Conservation (phyloP, 2,329 filamentous ascomycete species). For the Fusarium incarnatum region DNA sequence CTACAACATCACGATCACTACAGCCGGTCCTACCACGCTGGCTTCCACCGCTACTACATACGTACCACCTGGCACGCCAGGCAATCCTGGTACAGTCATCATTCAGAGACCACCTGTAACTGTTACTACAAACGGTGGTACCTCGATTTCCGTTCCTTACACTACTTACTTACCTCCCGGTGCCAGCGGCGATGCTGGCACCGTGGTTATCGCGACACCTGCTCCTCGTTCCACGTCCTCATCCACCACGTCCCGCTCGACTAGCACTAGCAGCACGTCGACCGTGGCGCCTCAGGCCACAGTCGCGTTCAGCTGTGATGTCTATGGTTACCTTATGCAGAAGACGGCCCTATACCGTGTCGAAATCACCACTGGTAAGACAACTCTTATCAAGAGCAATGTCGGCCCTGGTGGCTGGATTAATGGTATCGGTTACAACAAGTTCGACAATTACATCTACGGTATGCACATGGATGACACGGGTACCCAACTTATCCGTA, state of each 20-base stretch:
- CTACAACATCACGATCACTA: background rate
- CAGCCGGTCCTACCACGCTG: background rate
- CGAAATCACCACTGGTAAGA: conserved; percentile 31
- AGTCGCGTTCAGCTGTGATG: conserved; percentile 23
- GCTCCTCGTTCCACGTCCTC: background rate
- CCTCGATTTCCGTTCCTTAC: conserved; percentile 17
- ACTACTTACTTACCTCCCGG: conserved; percentile 20
- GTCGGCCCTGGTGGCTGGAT: conserved; percentile 40
- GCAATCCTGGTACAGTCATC: conserved; percentile 10
- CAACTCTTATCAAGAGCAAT: conserved; percentile 25
- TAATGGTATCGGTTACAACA: conserved; percentile 41
- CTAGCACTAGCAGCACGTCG: background rate
- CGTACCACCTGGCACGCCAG: background rate
- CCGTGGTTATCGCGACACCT: conserved; percentile 28
- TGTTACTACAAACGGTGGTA: conserved; percentile 22
- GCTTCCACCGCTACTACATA: background rate
- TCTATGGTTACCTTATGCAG: conserved; percentile 38
- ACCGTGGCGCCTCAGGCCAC: background rate
- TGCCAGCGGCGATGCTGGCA: conserved; percentile 19
- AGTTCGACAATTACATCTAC: conserved; percentile 40
- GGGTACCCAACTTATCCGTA: conserved; percentile 41
- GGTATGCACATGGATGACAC: conserved; percentile 22
- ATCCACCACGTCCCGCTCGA: background rate
- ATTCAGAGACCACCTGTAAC: background rate
- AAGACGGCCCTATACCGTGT: conserved; percentile 34